A percentile compares a stretch with the other conserved stretches of the same genome.
Evolutionary conservation across 2,329 filamentous ascomycete genomes (phyloP).

Genomic region (Monilinia polystroma): DNA sequence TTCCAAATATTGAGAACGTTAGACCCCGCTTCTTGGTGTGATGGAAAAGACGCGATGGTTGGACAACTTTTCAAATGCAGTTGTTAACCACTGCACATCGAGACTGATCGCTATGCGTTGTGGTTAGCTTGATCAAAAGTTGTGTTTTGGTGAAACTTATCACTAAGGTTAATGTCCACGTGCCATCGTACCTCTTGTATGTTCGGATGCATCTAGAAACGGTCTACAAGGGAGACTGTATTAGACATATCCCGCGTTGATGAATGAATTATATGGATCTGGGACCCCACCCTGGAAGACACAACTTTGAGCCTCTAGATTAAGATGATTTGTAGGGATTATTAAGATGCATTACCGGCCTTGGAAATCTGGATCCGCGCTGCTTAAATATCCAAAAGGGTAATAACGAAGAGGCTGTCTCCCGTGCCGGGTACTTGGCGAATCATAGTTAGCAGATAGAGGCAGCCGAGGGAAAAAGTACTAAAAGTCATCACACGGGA

Average conservation of each 20-base stretch:
- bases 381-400: background rate
- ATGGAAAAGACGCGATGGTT: conserved; percentile 3
- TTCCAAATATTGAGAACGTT: background rate
- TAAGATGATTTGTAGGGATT: background rate
- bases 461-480: background rate
- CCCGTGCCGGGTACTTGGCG: background rate
- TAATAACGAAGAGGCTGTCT: background rate
- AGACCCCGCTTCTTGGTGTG: conserved; percentile 9
- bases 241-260: background rate
- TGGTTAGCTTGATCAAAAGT: conserved; percentile 1
- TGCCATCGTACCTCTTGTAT: conserved; percentile 15
- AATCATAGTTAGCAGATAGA: background rate
- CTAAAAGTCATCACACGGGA: background rate
- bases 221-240: background rate
- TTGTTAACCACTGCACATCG: background rate
- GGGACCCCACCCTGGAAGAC: background rate
- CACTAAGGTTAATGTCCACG: conserved; percentile 4
- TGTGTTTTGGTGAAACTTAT: background rate
- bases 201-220: conserved; percentile 9
- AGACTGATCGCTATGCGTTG: background rate
- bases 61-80: background rate
- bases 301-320: conserved; percentile 6
- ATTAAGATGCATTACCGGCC: background rate
- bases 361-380: background rate
- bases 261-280: background rate